These are phyloP conservation scores for Colletotrichum sojae DNA, from an alignment of 2,329 filamentous ascomycete genomes.

Conservation along the genomic window DNA sequence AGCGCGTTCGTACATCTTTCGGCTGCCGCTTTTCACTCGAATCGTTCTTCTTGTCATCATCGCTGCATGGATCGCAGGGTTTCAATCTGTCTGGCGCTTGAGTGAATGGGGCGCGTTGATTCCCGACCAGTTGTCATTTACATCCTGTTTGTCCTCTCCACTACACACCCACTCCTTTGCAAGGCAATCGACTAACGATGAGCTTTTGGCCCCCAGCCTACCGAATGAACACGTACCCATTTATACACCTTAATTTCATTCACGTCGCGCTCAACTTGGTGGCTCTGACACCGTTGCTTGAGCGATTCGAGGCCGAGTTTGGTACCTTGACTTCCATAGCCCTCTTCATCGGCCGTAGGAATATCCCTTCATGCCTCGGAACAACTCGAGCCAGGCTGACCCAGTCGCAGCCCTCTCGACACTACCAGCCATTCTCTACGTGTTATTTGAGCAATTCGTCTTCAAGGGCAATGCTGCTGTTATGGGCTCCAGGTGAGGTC, in stretches of 20 bases:
- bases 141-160: conserved; percentile 75
- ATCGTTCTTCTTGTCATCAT: conserved; percentile 73
- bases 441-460: conserved; percentile 81
- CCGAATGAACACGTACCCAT: conserved; percentile 90
- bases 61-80: conserved; percentile 72
- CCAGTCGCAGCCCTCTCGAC: conserved; percentile 77
- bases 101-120: conserved; percentile 84
- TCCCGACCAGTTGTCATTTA: conserved; percentile 80
- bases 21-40: conserved; percentile 91
- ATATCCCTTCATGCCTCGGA: neutral
- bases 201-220: conserved; percentile 75
- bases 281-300: conserved; percentile 87
- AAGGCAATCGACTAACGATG: neutral
- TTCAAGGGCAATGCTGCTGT: conserved; percentile 80
- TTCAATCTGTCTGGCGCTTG: conserved; percentile 80
- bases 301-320: conserved; percentile 93
- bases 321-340: conserved; percentile 90
- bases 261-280: conserved; percentile 86
- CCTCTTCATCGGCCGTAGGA: conserved; percentile 91
- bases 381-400: conserved; percentile 40
- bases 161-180: neutral
- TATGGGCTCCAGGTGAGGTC: conserved; percentile 82
- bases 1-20: conserved; percentile 84
- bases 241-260: conserved; percentile 86
- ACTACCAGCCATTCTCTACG: conserved; percentile 86